Conservation (phyloP, 2,329 filamentous ascomycete genomes). For the Colletotrichum sp. region DNA sequence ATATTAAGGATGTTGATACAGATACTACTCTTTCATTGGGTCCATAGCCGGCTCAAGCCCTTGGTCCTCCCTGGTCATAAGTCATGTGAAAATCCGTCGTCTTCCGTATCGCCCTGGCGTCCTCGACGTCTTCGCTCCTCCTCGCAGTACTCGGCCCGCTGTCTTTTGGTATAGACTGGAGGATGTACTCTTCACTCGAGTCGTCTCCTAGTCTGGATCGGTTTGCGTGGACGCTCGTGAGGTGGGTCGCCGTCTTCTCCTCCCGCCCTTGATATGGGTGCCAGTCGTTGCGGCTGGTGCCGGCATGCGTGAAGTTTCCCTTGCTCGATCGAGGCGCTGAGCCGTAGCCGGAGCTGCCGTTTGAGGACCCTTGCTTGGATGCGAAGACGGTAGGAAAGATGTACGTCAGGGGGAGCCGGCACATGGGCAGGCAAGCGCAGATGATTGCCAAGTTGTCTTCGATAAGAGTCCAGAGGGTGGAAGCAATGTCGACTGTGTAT, state of each 20-base stretch:
- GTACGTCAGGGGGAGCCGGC: constrained; percentile 40
- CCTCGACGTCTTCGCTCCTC: constrained; percentile 14
- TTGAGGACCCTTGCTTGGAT: constrained; percentile 8
- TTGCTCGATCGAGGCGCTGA: background rate
- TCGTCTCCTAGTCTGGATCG: constrained; percentile 23
- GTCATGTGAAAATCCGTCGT: constrained; percentile 40
- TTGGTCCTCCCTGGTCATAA: constrained; percentile 27
- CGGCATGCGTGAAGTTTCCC: constrained; percentile 17
- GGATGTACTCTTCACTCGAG: constrained; percentile 39
- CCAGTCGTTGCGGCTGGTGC: constrained; percentile 33
- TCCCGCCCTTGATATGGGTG: constrained; percentile 35
- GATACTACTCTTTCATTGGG: background rate
- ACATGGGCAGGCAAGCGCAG: constrained; percentile 31
- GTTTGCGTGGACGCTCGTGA: constrained; percentile 28
- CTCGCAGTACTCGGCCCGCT: background rate
- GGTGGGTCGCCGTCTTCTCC: constrained; percentile 29
- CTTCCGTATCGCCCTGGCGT: constrained; percentile 35
- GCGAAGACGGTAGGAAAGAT: constrained; percentile 39
- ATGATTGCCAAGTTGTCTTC: constrained; percentile 27
- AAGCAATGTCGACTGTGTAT: constrained; percentile 16
- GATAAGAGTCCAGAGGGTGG: constrained; percentile 29
- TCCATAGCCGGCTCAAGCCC: background rate
- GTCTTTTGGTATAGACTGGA: constrained; percentile 26
- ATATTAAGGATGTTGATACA: background rate
- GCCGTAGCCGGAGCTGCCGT: constrained; percentile 10